These are phyloP conservation scores for Chlamydomonas urium DNA, from an alignment of 139 green algal species.

Conservation along the genomic window DNA sequence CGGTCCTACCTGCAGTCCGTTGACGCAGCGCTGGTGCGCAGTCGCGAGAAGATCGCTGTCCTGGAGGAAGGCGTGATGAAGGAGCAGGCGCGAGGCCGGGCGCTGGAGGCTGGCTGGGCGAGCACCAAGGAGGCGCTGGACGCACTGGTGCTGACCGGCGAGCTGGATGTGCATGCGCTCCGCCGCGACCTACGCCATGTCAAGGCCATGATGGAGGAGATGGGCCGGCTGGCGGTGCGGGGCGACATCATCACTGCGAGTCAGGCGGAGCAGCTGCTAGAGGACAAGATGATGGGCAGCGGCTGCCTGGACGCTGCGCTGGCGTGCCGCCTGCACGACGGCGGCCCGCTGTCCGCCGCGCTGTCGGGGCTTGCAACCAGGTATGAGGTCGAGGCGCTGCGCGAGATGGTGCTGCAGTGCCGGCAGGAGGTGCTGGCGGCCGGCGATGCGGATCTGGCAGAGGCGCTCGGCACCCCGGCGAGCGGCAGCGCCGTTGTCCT, in stretches of 20 bases:
- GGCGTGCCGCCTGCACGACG: conserved; percentile 4
- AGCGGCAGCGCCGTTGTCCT: no score
- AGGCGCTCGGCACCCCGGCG: no score
- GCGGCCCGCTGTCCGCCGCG: background rate
- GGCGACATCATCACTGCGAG: conserved; percentile 25
- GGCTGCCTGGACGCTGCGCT: conserved; percentile 12
- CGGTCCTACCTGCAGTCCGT: conserved; percentile 22
- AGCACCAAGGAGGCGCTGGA: conserved; percentile 8
- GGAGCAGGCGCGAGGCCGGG: conserved; percentile 8
- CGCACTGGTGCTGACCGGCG: conserved; percentile 18
- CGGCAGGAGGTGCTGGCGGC: no score
- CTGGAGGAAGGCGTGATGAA: conserved; percentile 17
- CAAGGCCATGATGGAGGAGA: conserved; percentile 21
- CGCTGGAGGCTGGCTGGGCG: conserved; percentile 7
- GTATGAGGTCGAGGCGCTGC: conserved; percentile 24
- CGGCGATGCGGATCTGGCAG: no score
- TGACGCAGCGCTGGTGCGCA: conserved; percentile 8
- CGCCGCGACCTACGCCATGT: background rate
- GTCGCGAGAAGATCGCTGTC: conserved; percentile 11
- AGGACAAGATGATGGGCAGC: conserved; percentile 5
- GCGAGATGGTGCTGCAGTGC: conserved; percentile 2
- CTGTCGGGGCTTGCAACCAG: conserved; percentile 7
- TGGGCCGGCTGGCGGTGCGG: conserved; percentile 8
- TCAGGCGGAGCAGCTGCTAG: conserved; percentile 5
- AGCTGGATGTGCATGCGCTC: conserved; percentile 19